phyloP scores from a whole-genome alignment of 2,329 filamentous ascomycete species.

The Mycosphaerella arachidis region DNA sequence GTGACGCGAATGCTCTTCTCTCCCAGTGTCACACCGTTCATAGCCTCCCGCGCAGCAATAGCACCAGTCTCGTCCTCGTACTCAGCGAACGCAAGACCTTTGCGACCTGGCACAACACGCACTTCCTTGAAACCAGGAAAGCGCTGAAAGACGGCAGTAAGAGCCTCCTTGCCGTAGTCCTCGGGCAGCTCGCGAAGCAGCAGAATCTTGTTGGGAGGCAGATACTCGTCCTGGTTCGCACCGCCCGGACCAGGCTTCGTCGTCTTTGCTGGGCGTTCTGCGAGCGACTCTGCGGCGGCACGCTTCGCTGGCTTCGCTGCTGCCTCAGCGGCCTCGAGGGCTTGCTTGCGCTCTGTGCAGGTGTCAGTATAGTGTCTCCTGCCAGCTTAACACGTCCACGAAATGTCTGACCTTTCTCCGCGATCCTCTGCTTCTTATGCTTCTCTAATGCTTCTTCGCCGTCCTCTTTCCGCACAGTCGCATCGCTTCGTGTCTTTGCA shows the following conservation, averaged over 20 bases:
- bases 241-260: conserved; percentile 64
- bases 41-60: conserved; percentile 90
- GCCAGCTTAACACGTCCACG: too few relatives aligned
- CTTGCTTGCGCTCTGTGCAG: conserved; percentile 67
- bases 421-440: conserved; percentile 77
- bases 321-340: conserved; percentile 71
- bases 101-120: conserved; percentile 76
- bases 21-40: conserved; percentile 75
- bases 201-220: conserved; percentile 94
- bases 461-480: conserved; percentile 71
- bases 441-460: conserved; percentile 75
- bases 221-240: conserved; percentile 92
- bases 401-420: conserved; percentile 71
- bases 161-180: conserved; percentile 73
- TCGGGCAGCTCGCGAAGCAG: conserved; percentile 91
- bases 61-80: conserved; percentile 88
- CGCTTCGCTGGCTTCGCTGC: conserved; percentile 43
- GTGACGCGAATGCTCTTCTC: conserved; percentile 87
- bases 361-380: conserved; percentile 6
- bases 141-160: conserved; percentile 75
- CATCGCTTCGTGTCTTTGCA: conserved; percentile 80
- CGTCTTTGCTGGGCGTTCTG: conserved; percentile 62
- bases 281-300: conserved; percentile 53
- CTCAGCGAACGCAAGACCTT: conserved; percentile 91
- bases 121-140: conserved; percentile 96